These are phyloP conservation scores for Hypomontagnella submonticulosa DNA, from an alignment of 495 filamentous ascomycete species.

Conservation along the genomic window DNA sequence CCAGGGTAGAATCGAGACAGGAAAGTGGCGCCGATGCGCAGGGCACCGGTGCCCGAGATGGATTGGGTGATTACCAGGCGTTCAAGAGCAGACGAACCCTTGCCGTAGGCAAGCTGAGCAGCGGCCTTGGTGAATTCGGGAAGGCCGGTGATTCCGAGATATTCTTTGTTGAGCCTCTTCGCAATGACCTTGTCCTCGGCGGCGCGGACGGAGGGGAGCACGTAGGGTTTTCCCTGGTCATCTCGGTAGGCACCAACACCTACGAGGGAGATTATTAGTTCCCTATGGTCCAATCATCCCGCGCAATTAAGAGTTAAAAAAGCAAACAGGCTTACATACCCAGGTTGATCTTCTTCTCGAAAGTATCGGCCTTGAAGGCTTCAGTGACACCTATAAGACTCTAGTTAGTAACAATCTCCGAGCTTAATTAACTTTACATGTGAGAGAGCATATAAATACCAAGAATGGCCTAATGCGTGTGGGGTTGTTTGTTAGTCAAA, in stretches of 20 bases:
- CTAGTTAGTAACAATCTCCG: conserved; percentile 19
- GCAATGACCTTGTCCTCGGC: conserved; percentile 89
- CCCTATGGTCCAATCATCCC: not conserved
- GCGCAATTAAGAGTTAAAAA: not conserved
- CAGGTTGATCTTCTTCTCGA: conserved; percentile 95
- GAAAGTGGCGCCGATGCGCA: conserved; percentile 95
- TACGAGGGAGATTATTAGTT: conserved; percentile 50
- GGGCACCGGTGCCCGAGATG: conserved; percentile 96
- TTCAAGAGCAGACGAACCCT: conserved; percentile 78
- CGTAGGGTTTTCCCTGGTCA: conserved; percentile 95
- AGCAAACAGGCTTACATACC: conserved; percentile 65
- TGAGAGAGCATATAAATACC: conserved; percentile 58
- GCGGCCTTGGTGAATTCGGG: conserved; percentile 93
- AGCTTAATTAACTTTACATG: conserved; percentile 4
- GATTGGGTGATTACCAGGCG: conserved; percentile 94
- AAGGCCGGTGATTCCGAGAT: conserved; percentile 95
- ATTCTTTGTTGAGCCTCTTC: conserved; percentile 90
- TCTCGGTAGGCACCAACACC: conserved; percentile 89
- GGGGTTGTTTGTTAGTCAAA: not conserved
- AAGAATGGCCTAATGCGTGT: conserved; percentile 73
- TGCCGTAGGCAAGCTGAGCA: conserved; percentile 88
- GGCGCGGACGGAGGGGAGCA: conserved; percentile 89
- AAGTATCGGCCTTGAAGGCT: conserved; percentile 96
- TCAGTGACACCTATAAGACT: conserved; percentile 83
- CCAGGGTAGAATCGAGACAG: conserved; percentile 87